These are phyloP conservation scores for Diplodia corticola DNA, from an alignment of 2,329 filamentous ascomycete species.

Conservation along the genomic window DNA sequence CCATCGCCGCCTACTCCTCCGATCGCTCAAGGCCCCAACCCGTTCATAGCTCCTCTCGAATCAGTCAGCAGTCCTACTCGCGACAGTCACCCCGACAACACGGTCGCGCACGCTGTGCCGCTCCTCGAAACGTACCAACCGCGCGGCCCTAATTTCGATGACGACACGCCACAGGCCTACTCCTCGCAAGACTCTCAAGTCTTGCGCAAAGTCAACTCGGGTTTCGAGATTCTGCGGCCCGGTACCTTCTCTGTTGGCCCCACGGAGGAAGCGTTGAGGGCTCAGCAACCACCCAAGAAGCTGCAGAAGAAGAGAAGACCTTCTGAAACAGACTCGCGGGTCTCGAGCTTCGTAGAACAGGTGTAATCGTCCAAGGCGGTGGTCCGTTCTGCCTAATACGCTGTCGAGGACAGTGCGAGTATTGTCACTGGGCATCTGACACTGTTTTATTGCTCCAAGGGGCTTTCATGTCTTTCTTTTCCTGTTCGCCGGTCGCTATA, in stretches of 20 bases:
- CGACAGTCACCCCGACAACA: conserved; percentile 31
- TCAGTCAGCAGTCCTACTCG: conserved; percentile 27
- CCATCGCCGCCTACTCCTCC: conserved; percentile 23
- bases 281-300: conserved; percentile 42
- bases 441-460: no score
- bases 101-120: conserved; percentile 36
- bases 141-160: conserved; percentile 39
- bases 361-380: conserved; percentile 29
- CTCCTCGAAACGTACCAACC: conserved; percentile 40
- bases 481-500: conserved; percentile 4
- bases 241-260: conserved; percentile 38
- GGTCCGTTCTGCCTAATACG: neutral
- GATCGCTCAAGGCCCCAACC: conserved; percentile 28
- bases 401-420: conserved; percentile 3
- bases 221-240: conserved; percentile 43
- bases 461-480: neutral
- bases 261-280: conserved; percentile 27
- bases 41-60: conserved; percentile 24
- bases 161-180: conserved; percentile 32
- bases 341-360: conserved; percentile 41
- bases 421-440: neutral
- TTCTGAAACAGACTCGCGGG: conserved; percentile 32
- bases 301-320: conserved; percentile 46
- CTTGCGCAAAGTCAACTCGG: conserved; percentile 45
- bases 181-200: conserved; percentile 35